Conservation (phyloP, 1,284 basidiomycete species). For the Cryptococcus floricola region DNA sequence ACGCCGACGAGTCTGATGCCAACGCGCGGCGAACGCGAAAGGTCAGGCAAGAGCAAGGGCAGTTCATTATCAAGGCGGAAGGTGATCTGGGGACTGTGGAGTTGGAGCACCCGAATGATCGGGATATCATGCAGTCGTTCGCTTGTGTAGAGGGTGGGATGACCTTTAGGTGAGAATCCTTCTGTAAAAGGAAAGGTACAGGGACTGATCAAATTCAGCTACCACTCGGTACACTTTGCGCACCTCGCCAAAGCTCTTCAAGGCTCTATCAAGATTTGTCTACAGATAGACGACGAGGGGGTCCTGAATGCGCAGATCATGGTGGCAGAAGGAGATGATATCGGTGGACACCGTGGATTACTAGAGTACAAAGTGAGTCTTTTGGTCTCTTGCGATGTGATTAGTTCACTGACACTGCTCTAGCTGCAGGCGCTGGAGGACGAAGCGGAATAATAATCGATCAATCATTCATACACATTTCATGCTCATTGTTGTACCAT, state of each 20-base stretch:
- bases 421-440: slow-evolving; percentile 45
- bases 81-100: slow-evolving; percentile 79
- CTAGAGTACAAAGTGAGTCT: slow-evolving; percentile 73
- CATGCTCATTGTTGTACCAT: too few species aligned
- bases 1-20: slow-evolving; percentile 2
- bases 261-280: slow-evolving; percentile 74
- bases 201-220: slow-evolving; percentile 53
- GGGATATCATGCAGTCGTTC: slow-evolving; percentile 81
- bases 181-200: not conserved
- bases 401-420: not conserved
- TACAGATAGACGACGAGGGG: slow-evolving; percentile 75
- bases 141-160: slow-evolving; percentile 63
- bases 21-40: slow-evolving; percentile 1
- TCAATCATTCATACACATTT: not conserved
- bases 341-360: slow-evolving; percentile 58
- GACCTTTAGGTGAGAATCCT: slow-evolving; percentile 62
- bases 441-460: slow-evolving; percentile 18
- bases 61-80: slow-evolving; percentile 69
- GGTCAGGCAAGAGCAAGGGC: slow-evolving; percentile 49
- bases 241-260: slow-evolving; percentile 69
- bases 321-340: slow-evolving; percentile 56
- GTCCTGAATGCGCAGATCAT: slow-evolving; percentile 80
- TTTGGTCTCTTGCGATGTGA: not conserved
- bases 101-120: slow-evolving; percentile 91
- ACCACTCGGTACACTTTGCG: slow-evolving; percentile 69